Base-by-base conservation (phyloP, 2,329 filamentous ascomycete species). In the Fusarium compactum region DNA sequence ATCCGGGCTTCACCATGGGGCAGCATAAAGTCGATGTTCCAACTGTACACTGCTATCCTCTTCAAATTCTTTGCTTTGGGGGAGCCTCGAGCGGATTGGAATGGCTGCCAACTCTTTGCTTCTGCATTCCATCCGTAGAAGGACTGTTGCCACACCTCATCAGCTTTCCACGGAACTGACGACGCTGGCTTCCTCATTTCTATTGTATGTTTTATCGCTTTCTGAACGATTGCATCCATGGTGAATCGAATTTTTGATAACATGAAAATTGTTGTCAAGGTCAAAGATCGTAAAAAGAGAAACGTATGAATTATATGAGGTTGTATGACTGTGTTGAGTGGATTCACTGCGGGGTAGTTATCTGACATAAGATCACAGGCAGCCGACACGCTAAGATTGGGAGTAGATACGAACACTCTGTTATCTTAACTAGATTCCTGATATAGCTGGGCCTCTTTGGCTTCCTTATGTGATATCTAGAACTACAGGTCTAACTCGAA, bases 1-100 rank as follows among this genome's bases (percentile, higher is more conserved):
- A 81, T 81, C 1, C 80, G 75, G 4, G 71, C 72, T 18, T 77
- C 68, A 6, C 67, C 63, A 25, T 78, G 74, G 1, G 76, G 77
- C 5, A 79, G 71, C 74, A 80, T 78, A 27, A 80, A 78, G 50
- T 81, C 80, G 18, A 81, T 80, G 51, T 81, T 80, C 79, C 79
- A 81, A 18, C 72, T 77, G 58, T 73, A 77, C 1, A 79, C 62
- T 1, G 76, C 67, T 24, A 80, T 74, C 20, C 65, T 80, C 14
- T 30, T 52, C n/a, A 73, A 20, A 16, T 43, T 2, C 11, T 7
- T 14, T 8, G 6, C 3, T 22, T 24, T 8, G 4, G 38, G 0
- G 4, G n/a, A 25, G 15, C 4, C 0, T 25, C 5, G 1, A 22
- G 47, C 20, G 6, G 34, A 4, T 10, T 30, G 20, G 3, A 50